Evolutionary conservation across 148 eudicot species (phyloP).

Genomic region (Pouteria glomerata): DNA sequence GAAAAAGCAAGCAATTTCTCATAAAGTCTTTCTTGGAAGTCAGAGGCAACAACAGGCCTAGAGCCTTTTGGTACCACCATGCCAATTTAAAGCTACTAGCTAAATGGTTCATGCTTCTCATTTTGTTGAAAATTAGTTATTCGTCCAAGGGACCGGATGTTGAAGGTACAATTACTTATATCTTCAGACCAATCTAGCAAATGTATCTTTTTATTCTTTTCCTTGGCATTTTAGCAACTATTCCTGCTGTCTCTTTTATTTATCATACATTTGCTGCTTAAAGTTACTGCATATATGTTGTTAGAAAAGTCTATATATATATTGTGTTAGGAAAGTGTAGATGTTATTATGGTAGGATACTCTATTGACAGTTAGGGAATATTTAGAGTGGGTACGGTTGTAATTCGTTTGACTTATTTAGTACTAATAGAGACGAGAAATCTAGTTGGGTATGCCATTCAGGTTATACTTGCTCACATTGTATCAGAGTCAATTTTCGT

Average conservation of each 20-base stretch:
- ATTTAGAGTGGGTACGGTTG: too few species aligned
- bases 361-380: too few species aligned
- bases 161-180: constrained; percentile 56
- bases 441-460: too few species aligned
- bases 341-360: too few species aligned
- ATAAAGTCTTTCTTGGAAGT: constrained; percentile 21
- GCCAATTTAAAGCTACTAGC: constrained; percentile 26
- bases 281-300: neutral
- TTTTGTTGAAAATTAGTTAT: constrained; percentile 30
- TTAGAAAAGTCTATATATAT: too few species aligned
- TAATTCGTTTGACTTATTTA: too few species aligned
- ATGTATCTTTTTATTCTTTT: constrained; percentile 1
- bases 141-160: constrained; percentile 53
- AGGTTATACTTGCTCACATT: too few species aligned
- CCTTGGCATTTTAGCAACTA: neutral
- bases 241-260: neutral
- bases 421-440: too few species aligned
- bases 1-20: constrained; percentile 10
- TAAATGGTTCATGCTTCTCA: constrained; percentile 33
- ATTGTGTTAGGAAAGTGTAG: too few species aligned
- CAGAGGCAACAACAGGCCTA: constrained; percentile 16
- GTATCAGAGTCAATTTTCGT: too few species aligned
- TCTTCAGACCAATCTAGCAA: too few species aligned
- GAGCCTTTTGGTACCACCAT: constrained; percentile 14
- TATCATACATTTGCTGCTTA: neutral